Evolutionary conservation across 139 green algal genomes (phyloP), one percentile per base, ranked within the genome.

Genomic region (Coelastrella sp.): DNA sequence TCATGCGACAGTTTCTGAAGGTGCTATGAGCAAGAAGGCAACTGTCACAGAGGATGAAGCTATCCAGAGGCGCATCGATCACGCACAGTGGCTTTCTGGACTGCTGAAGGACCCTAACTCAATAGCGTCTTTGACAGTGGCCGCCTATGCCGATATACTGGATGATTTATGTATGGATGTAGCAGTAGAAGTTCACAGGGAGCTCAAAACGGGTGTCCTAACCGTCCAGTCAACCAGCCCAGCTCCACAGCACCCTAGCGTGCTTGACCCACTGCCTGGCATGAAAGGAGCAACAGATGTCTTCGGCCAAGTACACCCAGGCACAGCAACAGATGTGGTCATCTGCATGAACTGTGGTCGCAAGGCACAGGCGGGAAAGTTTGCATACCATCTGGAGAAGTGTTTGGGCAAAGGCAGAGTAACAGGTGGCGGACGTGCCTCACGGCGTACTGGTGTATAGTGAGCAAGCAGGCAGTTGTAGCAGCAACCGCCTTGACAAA

Each of bases 371-470:
- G 94, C 96, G 3, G 95, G 96, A 22, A 93, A 92, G 60, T 98
- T 97, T 91, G 96, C 96, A 2, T 96, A 96, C 16, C 96, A 98
- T 86, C 93, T 98, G 8, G 96, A 98, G 58, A 98, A 98, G 89
- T 98, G 96, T 92, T 96, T 98, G 90, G 96, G 94, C 68, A 93
- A 95, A 89, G 96, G 95, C 57, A 61, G 80, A 22, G 8, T n/a
- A 58, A 10, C 77, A 19, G 47, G 47, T 17, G 47, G 10, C 8
- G 19, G 77, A 61, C 77, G 54, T 13, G 54, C 77, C 10, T 83
- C 77, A n/a, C 77, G 77, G 23, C 54, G 77, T 13, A 64, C 77
- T 23, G 77, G 68, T 10, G n/a, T 76, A 10, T 76, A 17, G 22
- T 0, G 4, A 10, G 68, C 17, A n/a, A 76, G 17, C 32, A 47